A percentile compares a stretch with the other conserved stretches of the same genome.
Conservation (phyloP, 2,329 filamentous ascomycete genomes). For the Amylocarpus encephaloides region DNA sequence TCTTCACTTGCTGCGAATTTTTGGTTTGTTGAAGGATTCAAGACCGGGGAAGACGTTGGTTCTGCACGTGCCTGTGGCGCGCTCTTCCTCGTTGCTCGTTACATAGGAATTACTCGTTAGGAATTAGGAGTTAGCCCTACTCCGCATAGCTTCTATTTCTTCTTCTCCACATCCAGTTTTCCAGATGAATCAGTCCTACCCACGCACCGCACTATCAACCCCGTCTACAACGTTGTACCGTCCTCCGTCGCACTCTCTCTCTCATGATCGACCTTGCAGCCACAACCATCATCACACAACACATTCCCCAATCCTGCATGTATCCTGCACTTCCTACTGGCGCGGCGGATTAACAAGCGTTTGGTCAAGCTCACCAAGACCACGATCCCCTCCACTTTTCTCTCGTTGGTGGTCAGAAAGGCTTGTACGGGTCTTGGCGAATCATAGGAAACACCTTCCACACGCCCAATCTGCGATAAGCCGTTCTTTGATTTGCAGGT, state of each 20-base stretch:
- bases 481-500: neutral
- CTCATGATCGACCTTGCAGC: neutral
- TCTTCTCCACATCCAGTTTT: neutral
- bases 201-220: neutral
- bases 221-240: neutral
- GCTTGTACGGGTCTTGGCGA: conserved; percentile 1
- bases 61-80: no score
- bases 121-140: neutral
- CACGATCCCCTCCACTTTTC: neutral
- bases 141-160: neutral
- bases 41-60: no score
- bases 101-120: no score
- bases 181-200: neutral
- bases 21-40: no score
- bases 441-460: neutral
- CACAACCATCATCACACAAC: neutral
- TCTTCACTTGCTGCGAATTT: no score
- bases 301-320: neutral
- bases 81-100: no score
- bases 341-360: neutral
- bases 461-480: neutral
- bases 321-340: no score
- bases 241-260: neutral
- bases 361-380: neutral
- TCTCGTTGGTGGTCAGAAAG: neutral